These are phyloP conservation scores for Exophiala xenobiotica DNA, from an alignment of 2,329 filamentous ascomycete species.

Conservation along the genomic window DNA sequence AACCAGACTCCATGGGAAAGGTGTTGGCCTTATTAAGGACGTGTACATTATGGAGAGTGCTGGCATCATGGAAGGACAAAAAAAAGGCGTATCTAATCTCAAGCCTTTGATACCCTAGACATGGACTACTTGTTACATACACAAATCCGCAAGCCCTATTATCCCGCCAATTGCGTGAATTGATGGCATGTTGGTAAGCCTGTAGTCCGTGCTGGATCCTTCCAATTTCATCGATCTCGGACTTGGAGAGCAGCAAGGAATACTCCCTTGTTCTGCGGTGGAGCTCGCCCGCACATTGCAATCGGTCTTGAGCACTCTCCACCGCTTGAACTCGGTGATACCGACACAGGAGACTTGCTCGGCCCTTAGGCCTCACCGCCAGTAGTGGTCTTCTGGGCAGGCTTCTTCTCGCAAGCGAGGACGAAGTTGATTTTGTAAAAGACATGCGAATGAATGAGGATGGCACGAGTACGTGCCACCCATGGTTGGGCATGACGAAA, in stretches of 20 bases:
- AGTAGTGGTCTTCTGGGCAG: neutral
- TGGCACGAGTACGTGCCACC: slow-evolving; percentile 13
- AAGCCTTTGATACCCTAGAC: no score
- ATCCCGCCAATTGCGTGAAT: slow-evolving; percentile 16
- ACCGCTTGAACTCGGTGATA: neutral
- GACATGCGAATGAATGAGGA: slow-evolving; percentile 23
- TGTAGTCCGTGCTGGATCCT: slow-evolving; percentile 13
- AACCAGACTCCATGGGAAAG: no score
- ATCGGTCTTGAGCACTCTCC: neutral
- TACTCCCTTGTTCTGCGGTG: slow-evolving; percentile 10
- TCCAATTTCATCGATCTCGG: slow-evolving; percentile 12
- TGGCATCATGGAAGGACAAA: no score
- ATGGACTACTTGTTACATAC: no score
- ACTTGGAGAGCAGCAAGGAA: slow-evolving; percentile 14
- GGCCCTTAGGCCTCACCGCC: neutral
- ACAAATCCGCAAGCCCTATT: no score
- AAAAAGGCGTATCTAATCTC: no score
- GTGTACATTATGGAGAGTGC: no score
- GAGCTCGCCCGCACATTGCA: neutral
- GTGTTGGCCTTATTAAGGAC: no score
- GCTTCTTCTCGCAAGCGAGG: slow-evolving; percentile 15
- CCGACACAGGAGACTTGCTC: no score
- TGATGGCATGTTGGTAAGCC: slow-evolving; percentile 23
- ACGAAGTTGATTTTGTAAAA: slow-evolving; percentile 30
- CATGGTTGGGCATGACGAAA: slow-evolving; percentile 17